Evolutionary conservation across 2,329 filamentous ascomycete genomes (phyloP).

Genomic region (Arthrobotrys conoides): DNA sequence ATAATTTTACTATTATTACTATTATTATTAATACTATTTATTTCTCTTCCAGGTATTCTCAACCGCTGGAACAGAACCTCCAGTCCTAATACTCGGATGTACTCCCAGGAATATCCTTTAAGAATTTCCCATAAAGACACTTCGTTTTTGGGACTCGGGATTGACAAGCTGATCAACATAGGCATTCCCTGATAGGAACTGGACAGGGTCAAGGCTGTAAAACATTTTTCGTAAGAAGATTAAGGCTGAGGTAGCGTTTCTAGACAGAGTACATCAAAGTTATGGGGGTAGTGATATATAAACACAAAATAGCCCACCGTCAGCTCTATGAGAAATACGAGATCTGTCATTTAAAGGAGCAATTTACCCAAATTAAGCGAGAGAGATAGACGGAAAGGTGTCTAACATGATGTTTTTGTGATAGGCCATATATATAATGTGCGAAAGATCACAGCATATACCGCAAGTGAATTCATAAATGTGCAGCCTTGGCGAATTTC

Average conservation of each 20-base stretch:
- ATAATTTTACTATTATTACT: neutral
- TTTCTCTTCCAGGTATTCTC: neutral
- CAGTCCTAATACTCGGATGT: constrained; percentile 5
- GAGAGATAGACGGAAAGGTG: constrained; percentile 11
- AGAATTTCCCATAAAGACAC: neutral
- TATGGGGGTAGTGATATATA: constrained; percentile 4
- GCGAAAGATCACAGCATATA: neutral
- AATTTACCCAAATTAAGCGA: constrained; percentile 59
- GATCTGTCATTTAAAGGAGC: constrained; percentile 37
- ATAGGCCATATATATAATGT: constrained; percentile 17
- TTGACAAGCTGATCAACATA: constrained; percentile 11
- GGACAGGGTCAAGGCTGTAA: constrained; percentile 1
- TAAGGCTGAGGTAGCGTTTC: neutral
- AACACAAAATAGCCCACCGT: constrained; percentile 4
- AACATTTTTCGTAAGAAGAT: constrained; percentile 17
- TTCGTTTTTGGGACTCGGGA: neutral
- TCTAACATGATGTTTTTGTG: constrained; percentile 34
- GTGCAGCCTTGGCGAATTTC: neutral
- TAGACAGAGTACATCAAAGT: constrained; percentile 2
- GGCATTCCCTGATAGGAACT: constrained; percentile 8
- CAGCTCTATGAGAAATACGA: constrained; percentile 44
- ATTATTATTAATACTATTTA: neutral
- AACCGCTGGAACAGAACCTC: neutral
- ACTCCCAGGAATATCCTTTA: constrained; percentile 11
- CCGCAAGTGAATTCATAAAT: constrained; percentile 24